Base-by-base conservation (phyloP, 2,329 filamentous ascomycete genomes). In the Cytospora piceae region DNA sequence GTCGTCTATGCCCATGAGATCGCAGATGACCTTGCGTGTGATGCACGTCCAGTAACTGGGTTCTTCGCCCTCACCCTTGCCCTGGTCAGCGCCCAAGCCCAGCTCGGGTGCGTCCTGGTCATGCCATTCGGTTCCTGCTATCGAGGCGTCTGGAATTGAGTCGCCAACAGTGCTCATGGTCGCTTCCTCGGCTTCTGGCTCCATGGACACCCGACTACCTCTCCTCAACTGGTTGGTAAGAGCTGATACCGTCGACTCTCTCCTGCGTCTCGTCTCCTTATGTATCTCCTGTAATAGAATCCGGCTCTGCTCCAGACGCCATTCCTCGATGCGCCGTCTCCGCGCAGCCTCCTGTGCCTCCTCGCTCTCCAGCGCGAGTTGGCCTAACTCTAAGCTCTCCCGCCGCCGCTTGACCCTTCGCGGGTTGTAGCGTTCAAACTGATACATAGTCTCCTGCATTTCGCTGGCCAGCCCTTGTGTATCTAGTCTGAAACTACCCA, bases 1-100 rank as follows among this genome's bases (percentile, higher is more conserved):
- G 69, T 97, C 93, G 72, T 98, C 94, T 63, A 99, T 91, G 11
- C 94, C 94, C 74, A 98, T 91, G 53, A 99, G 80, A 74, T 97
- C 93, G 61, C 89, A 87, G 71, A 99, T 93, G 32, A 98, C 90
- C 72, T 89, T 92, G 65, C 91, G 87, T 3, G 94, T 96, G 58
- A 98, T 87, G 14, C 90, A 86, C 67, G 89, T 88, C 87, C 93
- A 92, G 70, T 96, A 85, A 0, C 90, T 89, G 69, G 93, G 88
- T 52, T 83, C 81, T 34, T 87, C 82, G 54, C 74, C 70, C 39
- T 78, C 73, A 5, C 80, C 77, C n/a, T 49, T 24, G 46, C 46
- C 46, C n/a, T 12, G 11, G n/a, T n/a, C 11, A 1, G 77, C 75
- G 3, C 77, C 74, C 9, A 73, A 72, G 7, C 74, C 71, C 6